Evolutionary conservation across 140 eudicot species (phyloP), one percentile per base, ranked within the genome.

Genomic region (Flaveria floridana): DNA sequence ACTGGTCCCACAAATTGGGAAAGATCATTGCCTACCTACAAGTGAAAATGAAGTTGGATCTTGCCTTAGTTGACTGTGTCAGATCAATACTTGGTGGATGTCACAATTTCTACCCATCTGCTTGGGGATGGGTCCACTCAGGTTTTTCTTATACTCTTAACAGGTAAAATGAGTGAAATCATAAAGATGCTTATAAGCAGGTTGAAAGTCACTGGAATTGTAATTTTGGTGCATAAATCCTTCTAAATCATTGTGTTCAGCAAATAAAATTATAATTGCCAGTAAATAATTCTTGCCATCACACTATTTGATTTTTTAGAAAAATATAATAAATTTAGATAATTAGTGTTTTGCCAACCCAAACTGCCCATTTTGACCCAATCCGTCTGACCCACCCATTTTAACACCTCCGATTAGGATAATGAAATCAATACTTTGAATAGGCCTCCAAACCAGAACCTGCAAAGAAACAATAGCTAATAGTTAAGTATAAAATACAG

Each of bases 391-490:
- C 50, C 50, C 62, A 18, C 41, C 51, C 63, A 16, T 48, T 65
- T 65, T 65, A 21, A 65, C 79, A 51, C 42, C 15, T 50, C 11
- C 51, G 65, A 12, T 50, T 48, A 37, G 61, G 48, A 59, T 53
- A 74, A 74, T 47, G 59, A 77, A 67, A 71, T 53, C 14, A 56
- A 21, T 88, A 94, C 99, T 79, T 94, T 94, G 78, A 83, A 94
- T 67, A 94, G 80, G 81, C 99, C 99, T 78, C 97, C 99, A 78
- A 70, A 90, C 99, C 99, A 94, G 71, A 94, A 94, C 84, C 99
- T 94, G 91, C 74, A 78, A 37, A 80, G 71, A 67, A 42, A 51
- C 55, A 73, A 42, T 48, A 72, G 53, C 42, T 48, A 63, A 68
- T 58, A 77, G 65, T 66, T 41, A 71, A 81, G 76, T 47, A 66